Evolutionary conservation across 2,329 filamentous ascomycete genomes (phyloP).

Genomic region (Remersonia thermophila): DNA sequence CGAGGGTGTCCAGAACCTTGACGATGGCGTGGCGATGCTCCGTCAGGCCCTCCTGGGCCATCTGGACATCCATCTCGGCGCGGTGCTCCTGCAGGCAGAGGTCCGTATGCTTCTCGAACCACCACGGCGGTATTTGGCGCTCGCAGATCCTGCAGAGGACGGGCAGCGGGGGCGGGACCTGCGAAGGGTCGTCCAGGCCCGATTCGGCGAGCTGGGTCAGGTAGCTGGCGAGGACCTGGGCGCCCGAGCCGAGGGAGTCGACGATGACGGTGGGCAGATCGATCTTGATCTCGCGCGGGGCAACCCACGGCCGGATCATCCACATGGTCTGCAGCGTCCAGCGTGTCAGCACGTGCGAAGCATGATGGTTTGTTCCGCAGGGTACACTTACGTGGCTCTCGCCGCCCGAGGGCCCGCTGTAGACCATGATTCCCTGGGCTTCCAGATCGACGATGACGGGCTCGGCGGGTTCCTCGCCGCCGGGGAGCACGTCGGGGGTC

Average conservation of each 20-base stretch:
- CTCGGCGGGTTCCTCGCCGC: constrained; percentile 26
- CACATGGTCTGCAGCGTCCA: constrained; percentile 72
- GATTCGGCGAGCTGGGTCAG: constrained; percentile 80
- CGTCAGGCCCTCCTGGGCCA: constrained; percentile 80
- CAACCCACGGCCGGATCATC: constrained; percentile 91
- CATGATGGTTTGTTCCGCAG: neutral
- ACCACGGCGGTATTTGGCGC: constrained; percentile 94
- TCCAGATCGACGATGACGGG: constrained; percentile 64
- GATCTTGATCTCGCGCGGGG: constrained; percentile 86
- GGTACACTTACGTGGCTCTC: constrained; percentile 69
- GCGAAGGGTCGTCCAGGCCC: constrained; percentile 60
- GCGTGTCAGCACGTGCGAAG: no score
- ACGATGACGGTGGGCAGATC: constrained; percentile 83
- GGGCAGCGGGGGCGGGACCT: constrained; percentile 68
- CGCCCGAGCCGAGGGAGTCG: constrained; percentile 85
- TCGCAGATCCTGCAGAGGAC: constrained; percentile 96
- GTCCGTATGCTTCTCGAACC: constrained; percentile 99
- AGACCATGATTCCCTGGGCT: constrained; percentile 97
- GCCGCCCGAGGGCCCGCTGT: constrained; percentile 72
- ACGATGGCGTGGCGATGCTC: constrained; percentile 94
- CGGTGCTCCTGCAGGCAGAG: constrained; percentile 90
- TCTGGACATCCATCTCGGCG: constrained; percentile 94
- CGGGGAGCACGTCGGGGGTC: constrained; percentile 29
- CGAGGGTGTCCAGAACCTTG: constrained; percentile 83
- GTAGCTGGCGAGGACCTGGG: constrained; percentile 88